Percentiles rank a stretch among this genome's conserved stretches.
These are phyloP conservation scores for Triglochin maritima DNA, from an alignment of 106 monocot species.

Conservation along the genomic window DNA sequence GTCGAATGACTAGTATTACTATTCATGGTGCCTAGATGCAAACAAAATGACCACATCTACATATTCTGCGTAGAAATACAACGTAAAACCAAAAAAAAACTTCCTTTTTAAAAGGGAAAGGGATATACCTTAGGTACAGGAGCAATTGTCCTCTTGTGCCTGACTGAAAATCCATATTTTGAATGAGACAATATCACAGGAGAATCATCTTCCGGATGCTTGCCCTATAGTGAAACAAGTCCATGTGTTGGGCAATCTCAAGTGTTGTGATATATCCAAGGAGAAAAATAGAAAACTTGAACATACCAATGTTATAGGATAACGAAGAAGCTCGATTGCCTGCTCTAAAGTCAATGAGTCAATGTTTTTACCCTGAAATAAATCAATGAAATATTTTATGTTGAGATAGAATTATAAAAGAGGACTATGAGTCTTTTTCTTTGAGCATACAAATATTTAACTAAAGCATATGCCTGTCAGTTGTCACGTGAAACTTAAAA, in stretches of 20 bases:
- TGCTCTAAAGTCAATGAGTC: constrained; percentile 16
- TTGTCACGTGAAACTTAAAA: too few relatives aligned
- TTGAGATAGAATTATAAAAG: neutral
- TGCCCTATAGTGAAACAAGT: constrained; percentile 38
- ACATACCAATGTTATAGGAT: constrained; percentile 21
- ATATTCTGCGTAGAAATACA: neutral
- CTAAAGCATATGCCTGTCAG: neutral
- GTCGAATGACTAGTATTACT: neutral
- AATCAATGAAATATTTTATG: neutral
- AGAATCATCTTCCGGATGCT: constrained; percentile 66
- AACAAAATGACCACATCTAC: neutral
- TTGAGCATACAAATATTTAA: neutral
- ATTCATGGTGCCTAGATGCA: neutral
- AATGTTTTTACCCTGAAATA: constrained; percentile 16
- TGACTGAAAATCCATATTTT: constrained; percentile 56
- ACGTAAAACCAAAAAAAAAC: neutral
- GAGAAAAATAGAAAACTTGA: neutral
- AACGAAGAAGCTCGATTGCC: constrained; percentile 26
- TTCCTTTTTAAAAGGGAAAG: neutral
- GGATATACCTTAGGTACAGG: constrained; percentile 68
- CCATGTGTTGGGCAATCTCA: neutral
- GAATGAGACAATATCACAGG: constrained; percentile 62
- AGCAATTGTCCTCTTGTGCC: constrained; percentile 44
- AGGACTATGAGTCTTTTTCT: neutral
- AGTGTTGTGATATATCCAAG: neutral